Evolutionary conservation across 257 asterid species (phyloP).

Genomic region (Nicotiana knightiana): DNA sequence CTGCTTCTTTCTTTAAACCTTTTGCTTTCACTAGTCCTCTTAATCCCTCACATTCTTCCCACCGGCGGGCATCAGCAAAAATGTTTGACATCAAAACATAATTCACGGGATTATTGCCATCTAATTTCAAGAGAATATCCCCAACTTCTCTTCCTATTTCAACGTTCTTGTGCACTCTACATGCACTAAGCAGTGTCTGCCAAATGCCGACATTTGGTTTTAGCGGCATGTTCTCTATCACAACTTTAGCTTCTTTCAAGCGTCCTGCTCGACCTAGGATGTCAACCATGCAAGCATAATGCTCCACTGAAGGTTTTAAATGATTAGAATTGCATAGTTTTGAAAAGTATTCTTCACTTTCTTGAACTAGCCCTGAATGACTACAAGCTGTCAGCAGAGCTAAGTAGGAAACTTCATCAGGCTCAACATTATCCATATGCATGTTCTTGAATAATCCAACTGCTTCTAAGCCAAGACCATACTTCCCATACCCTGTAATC

Average conservation of each 20-base stretch:
- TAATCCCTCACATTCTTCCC: conserved; percentile 51
- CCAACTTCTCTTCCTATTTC: conserved; percentile 51
- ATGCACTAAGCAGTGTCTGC: conserved; percentile 59
- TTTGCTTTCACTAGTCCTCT: conserved; percentile 35
- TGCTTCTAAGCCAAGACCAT: conserved; percentile 52
- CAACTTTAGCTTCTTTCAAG: conserved; percentile 42
- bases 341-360: conserved; percentile 41
- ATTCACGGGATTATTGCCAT: conserved; percentile 46
- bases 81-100: conserved; percentile 51
- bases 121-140: conserved; percentile 37
- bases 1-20: conserved; percentile 53
- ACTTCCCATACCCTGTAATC: conserved; percentile 54
- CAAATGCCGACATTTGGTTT: conserved; percentile 46
- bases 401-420: conserved; percentile 51
- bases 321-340: conserved; percentile 29
- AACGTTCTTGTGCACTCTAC: conserved; percentile 40
- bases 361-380: conserved; percentile 58
- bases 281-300: conserved; percentile 63
- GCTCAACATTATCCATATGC: conserved; percentile 36
- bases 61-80: conserved; percentile 38
- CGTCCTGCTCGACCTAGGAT: conserved; percentile 56
- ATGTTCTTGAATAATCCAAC: conserved; percentile 41
- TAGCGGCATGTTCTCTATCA: conserved; percentile 50
- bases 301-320: conserved; percentile 50
- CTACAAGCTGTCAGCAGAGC: conserved; percentile 62